Evolutionary conservation across 2,329 filamentous ascomycete genomes (phyloP).

Genomic region (Botrytis pseudocinerea): DNA sequence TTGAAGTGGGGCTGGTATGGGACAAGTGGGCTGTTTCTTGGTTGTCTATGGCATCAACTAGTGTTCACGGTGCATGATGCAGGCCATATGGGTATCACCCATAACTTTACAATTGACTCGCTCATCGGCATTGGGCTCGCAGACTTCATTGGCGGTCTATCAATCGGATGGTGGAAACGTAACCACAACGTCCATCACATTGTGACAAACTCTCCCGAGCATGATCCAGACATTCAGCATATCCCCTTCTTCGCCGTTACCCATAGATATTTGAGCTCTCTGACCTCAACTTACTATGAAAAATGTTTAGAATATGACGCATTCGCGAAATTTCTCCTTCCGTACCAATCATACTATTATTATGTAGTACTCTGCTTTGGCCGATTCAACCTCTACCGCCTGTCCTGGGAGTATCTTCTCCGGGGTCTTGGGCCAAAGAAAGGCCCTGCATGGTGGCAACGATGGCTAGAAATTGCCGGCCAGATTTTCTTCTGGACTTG

Average conservation of each 20-base stretch:
- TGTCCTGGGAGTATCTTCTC: slow-evolving; percentile 78
- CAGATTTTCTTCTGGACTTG: slow-evolving; percentile 82
- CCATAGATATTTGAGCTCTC: slow-evolving; percentile 71
- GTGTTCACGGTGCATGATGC: slow-evolving; percentile 94
- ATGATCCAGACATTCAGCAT: slow-evolving; percentile 93
- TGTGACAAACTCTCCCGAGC: slow-evolving; percentile 91
- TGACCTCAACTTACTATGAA: slow-evolving; percentile 82
- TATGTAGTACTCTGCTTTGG: slow-evolving; percentile 79
- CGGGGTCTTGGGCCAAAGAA: slow-evolving; percentile 68
- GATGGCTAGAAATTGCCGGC: slow-evolving; percentile 75
- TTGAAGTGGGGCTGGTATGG: slow-evolving; percentile 66
- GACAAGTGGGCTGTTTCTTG: slow-evolving; percentile 72
- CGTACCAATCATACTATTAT: slow-evolving; percentile 79
- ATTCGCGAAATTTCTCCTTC: slow-evolving; percentile 67
- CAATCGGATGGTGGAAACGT: slow-evolving; percentile 94
- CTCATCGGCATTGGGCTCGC: slow-evolving; percentile 88
- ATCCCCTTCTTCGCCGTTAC: slow-evolving; percentile 87
- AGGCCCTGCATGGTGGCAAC: slow-evolving; percentile 79
- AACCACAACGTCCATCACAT: slow-evolving; percentile 98
- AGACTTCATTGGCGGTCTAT: slow-evolving; percentile 85
- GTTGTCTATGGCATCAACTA: slow-evolving; percentile 89
- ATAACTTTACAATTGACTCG: slow-evolving; percentile 80
- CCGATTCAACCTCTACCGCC: slow-evolving; percentile 81
- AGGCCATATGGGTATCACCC: slow-evolving; percentile 96
- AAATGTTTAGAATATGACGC: slow-evolving; percentile 76